These are phyloP conservation scores for Dryadomyces quercivorus DNA, from an alignment of 2,329 filamentous ascomycete species.

Conservation along the genomic window DNA sequence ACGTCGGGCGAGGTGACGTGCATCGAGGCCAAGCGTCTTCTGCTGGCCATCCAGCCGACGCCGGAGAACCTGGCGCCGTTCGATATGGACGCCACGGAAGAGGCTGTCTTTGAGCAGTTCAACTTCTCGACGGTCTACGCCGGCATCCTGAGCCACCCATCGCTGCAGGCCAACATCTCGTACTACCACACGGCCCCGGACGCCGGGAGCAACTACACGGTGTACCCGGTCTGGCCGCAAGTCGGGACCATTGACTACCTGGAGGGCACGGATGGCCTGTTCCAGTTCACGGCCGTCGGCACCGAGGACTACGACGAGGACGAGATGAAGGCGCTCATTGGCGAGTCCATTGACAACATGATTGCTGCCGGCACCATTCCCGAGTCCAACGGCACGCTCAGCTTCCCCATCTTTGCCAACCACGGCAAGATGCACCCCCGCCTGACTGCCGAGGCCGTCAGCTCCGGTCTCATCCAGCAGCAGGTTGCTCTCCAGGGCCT, in stretches of 20 bases:
- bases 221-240: slow-evolving; percentile 13
- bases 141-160: slow-evolving; percentile 16
- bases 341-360: slow-evolving; percentile 7
- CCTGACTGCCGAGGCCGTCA: slow-evolving; percentile 21
- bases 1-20: not conserved
- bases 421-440: slow-evolving; percentile 25
- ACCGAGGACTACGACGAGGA: slow-evolving; percentile 11
- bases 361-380: slow-evolving; percentile 14
- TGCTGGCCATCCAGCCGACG: slow-evolving; percentile 24
- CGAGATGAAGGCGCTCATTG: slow-evolving; percentile 16
- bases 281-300: slow-evolving; percentile 19
- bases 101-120: slow-evolving; percentile 22
- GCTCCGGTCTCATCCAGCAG: slow-evolving; percentile 26
- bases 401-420: slow-evolving; percentile 21
- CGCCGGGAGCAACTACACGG: slow-evolving; percentile 13
- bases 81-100: slow-evolving; percentile 19
- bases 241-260: slow-evolving; percentile 19
- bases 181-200: slow-evolving; percentile 14
- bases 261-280: slow-evolving; percentile 17
- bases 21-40: slow-evolving; percentile 22
- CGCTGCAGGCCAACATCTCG: slow-evolving; percentile 11
- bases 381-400: slow-evolving; percentile 12
- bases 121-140: slow-evolving; percentile 13
- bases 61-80: slow-evolving; percentile 19
- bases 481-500: slow-evolving; percentile 30